Evolutionary conservation across 2,329 filamentous ascomycete species (phyloP), one percentile per base, ranked within the genome.

Genomic region (Fusarium udum): DNA sequence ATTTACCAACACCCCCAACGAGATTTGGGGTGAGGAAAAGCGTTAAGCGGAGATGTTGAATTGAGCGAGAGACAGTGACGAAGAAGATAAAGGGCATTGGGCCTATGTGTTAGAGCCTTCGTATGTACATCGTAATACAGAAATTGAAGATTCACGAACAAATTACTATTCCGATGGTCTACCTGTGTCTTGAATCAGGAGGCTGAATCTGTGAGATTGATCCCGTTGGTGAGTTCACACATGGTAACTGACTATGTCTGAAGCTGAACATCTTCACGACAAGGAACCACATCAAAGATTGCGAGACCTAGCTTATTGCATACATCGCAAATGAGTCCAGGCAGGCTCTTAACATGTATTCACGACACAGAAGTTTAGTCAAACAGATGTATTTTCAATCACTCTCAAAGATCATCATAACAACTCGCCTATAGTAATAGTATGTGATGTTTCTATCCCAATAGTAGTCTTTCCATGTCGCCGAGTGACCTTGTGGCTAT

Each of bases 21-120:
- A 63, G 48, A 68, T 62, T 56, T 56, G 64, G 37, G 26, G 49
- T 32, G 65, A 55, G 37, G 24, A 66, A 49, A 59, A 40, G 43
- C 14, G 43, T 24, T 22, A 34, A 13, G 32, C 28, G 24, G 20
- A 18, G 42, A 24, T 22, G 26, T 16, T 13, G 24, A n/a, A 59
- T 32, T 22, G 31, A 43, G 22, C 10, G 3, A 46, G 24, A 49
- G 18, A 43, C 22, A 57, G 26, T 28, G 26, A 28, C 26, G 26
- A 28, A 28, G 26, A 28, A 28, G 26, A 28, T 28, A 28, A 28
- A 28, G 8, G 45, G 22, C 15, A n/a, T 32, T 42, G 22, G 46
- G 22, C 6, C 26, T 28, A 42, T 43, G 26, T n/a, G 14, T 42
- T 46, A 59, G n/a, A 40, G n/a, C 13, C 26, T 12, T 40, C n/a